Percentiles rank a stretch among this genome's conserved stretches.
phyloP scores from a whole-genome alignment of 2,329 filamentous ascomycete genomes.

The Colletotrichum incanum region DNA sequence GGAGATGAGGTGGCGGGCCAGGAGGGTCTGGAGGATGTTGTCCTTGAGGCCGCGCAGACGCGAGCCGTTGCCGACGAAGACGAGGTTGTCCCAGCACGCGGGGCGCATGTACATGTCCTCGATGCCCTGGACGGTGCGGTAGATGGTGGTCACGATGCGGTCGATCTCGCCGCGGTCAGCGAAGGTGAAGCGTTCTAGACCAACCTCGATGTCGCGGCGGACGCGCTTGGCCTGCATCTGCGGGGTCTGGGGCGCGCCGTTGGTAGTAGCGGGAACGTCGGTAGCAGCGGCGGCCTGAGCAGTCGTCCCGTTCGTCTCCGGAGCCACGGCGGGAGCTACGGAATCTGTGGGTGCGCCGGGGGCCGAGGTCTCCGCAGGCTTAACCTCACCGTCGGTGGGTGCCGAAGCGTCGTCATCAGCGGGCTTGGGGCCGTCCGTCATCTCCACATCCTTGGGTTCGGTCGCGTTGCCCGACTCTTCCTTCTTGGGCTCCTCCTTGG shows the following conservation, averaged over 20 bases:
- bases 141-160: slow-evolving; percentile 86
- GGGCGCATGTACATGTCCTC: slow-evolving; percentile 88
- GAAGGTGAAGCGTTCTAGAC: slow-evolving; percentile 81
- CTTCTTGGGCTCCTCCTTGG: slow-evolving; percentile 29
- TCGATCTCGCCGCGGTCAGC: slow-evolving; percentile 82
- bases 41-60: slow-evolving; percentile 86
- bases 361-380: slow-evolving; percentile 46
- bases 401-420: slow-evolving; percentile 40
- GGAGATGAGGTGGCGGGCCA: slow-evolving; percentile 88
- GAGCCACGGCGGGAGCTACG: slow-evolving; percentile 27
- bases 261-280: slow-evolving; percentile 41
- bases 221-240: slow-evolving; percentile 70
- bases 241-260: slow-evolving; percentile 50
- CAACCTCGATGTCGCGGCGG: slow-evolving; percentile 81
- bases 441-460: slow-evolving; percentile 45
- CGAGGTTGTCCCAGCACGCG: slow-evolving; percentile 91
- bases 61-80: slow-evolving; percentile 91
- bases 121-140: slow-evolving; percentile 86
- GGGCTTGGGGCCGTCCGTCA: slow-evolving; percentile 44
- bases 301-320: slow-evolving; percentile 44
- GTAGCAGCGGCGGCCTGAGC: slow-evolving; percentile 39
- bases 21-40: slow-evolving; percentile 85
- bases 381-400: slow-evolving; percentile 42
- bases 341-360: slow-evolving; percentile 41
- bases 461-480: slow-evolving; percentile 12